phyloP scores from a whole-genome alignment of 2,329 filamentous ascomycete species.

The Sclerotinia nivalis region DNA sequence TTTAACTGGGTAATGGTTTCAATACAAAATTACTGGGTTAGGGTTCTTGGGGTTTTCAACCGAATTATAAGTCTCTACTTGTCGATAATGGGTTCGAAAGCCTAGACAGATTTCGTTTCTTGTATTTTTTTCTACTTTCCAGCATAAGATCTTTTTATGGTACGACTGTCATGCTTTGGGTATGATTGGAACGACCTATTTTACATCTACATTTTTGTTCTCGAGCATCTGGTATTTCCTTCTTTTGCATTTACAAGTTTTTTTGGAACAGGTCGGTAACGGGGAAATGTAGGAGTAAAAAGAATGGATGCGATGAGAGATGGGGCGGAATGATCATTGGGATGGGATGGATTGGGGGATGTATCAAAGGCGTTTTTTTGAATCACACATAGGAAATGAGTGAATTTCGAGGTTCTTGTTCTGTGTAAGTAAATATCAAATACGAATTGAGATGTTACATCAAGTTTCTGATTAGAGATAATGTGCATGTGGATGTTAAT shows the following conservation, averaged over 20 bases:
- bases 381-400: conserved; percentile 14
- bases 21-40: background rate
- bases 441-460: background rate
- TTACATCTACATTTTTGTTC: background rate
- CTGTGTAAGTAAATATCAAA: conserved; percentile 16
- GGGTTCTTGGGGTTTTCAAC: conserved; percentile 12
- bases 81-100: background rate
- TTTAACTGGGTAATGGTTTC: conserved; percentile 40
- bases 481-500: background rate
- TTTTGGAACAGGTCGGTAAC: background rate
- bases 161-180: conserved; percentile 12
- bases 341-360: conserved; percentile 3
- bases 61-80: conserved; percentile 1
- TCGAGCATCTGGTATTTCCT: background rate
- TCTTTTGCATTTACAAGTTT: conserved; percentile 6
- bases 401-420: background rate
- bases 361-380: conserved; percentile 10
- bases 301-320: conserved; percentile 10
- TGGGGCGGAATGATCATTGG: conserved; percentile 2
- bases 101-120: conserved; percentile 15
- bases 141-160: conserved; percentile 21
- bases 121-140: conserved; percentile 16
- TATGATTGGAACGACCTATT: conserved; percentile 19
- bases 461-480: background rate
- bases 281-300: conserved; percentile 18